phyloP scores from a whole-genome alignment of 805 yeast species.

The Wickerhamomyces bisporus region DNA sequence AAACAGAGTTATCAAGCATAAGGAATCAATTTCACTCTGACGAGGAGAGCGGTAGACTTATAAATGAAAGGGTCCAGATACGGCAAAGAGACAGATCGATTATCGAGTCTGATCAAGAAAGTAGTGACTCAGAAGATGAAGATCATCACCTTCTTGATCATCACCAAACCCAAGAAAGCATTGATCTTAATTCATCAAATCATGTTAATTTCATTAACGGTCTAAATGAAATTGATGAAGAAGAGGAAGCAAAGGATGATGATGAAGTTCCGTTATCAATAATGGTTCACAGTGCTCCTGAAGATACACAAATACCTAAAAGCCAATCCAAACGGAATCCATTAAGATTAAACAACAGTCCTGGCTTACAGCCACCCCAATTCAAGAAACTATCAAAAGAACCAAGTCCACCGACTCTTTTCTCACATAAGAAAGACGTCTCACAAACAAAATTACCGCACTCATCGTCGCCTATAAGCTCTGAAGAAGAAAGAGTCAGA shows the following conservation, averaged over 20 bases:
- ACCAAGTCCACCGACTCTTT: conserved; percentile 1
- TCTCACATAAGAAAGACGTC: conserved; percentile 11
- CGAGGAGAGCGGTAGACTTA: conserved; percentile 6
- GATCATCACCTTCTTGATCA: conserved; percentile 3
- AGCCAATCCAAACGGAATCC: not conserved
- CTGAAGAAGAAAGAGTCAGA: conserved; percentile 20
- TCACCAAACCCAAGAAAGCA: not conserved
- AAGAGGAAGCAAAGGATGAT: conserved; percentile 17
- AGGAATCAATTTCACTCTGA: conserved; percentile 10
- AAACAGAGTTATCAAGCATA: conserved; percentile 18
- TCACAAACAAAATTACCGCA: not conserved
- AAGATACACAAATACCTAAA: not conserved
- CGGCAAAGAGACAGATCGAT: conserved; percentile 14
- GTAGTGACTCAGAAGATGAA: conserved; percentile 12
- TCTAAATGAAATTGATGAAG: conserved; percentile 20
- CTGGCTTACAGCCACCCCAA: not conserved
- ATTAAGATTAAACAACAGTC: not conserved
- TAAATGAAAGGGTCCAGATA: not conserved
- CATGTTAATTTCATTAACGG: conserved; percentile 7
- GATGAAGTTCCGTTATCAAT: conserved; percentile 15
- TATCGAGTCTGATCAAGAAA: conserved; percentile 22
- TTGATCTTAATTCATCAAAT: not conserved
- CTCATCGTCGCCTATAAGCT: not conserved
- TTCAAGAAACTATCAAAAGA: not conserved
- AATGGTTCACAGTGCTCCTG: conserved; percentile 9